Evolutionary conservation across 2,329 filamentous ascomycete genomes (phyloP).

Genomic region (Fusarium secorum): DNA sequence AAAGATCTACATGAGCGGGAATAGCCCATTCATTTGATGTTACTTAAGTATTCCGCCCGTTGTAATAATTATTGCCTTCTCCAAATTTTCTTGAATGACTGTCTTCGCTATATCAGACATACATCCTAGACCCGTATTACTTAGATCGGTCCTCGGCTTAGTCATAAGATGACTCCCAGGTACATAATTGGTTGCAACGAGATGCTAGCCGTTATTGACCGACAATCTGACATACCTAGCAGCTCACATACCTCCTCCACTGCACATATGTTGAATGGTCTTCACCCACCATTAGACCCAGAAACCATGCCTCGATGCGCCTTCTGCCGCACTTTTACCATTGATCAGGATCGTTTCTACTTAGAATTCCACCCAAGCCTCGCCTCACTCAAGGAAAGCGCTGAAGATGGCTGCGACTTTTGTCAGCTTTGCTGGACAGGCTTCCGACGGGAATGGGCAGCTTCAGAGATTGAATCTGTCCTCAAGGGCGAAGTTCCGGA

Average conservation of each 20-base stretch:
- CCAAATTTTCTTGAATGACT: too few relatives aligned
- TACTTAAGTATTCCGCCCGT: too few relatives aligned
- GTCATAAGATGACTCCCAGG: neutral
- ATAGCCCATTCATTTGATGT: too few relatives aligned
- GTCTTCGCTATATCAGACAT: too few relatives aligned
- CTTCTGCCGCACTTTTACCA: neutral
- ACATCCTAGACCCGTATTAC: too few relatives aligned
- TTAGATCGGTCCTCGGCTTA: neutral
- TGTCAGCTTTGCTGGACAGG: constrained; percentile 10
- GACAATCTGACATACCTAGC: neutral
- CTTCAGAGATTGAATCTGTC: neutral
- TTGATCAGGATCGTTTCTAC: neutral
- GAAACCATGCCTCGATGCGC: neutral
- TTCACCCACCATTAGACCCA: neutral
- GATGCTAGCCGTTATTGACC: neutral
- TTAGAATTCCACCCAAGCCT: neutral
- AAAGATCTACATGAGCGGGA: too few relatives aligned
- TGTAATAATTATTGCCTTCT: too few relatives aligned
- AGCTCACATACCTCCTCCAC: too few relatives aligned
- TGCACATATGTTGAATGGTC: neutral
- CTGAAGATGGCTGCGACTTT: constrained; percentile 7
- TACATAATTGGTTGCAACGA: neutral
- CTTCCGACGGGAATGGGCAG: neutral
- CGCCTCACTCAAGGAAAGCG: neutral
- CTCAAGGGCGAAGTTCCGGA: neutral